Evolutionary conservation across 2,329 filamentous ascomycete species (phyloP).

Genomic region (Malbranchea cinnamomea): DNA sequence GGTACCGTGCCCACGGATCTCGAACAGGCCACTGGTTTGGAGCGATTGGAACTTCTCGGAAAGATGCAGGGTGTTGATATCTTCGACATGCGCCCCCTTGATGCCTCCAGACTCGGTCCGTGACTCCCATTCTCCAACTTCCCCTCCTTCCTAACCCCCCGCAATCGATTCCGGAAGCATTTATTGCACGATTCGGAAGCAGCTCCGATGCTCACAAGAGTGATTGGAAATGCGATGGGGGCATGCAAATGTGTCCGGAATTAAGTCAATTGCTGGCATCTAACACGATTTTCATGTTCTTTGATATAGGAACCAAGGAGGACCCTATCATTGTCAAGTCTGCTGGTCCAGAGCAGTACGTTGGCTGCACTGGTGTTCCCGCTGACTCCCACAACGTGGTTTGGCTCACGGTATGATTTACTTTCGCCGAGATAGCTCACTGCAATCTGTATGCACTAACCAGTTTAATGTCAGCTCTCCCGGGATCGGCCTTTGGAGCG

Average conservation of each 20-base stretch:
- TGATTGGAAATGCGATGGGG: neutral
- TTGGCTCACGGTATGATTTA: slow-evolving; percentile 66
- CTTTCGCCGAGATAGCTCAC: slow-evolving; percentile 1
- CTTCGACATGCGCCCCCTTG: slow-evolving; percentile 96
- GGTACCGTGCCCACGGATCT: slow-evolving; percentile 86
- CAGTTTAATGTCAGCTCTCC: slow-evolving; percentile 53
- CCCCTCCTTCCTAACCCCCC: too few relatives aligned
- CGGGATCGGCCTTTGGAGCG: slow-evolving; percentile 84
- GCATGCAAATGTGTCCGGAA: too few relatives aligned
- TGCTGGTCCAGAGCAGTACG: slow-evolving; percentile 89
- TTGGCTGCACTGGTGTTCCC: slow-evolving; percentile 87
- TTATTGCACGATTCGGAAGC: too few relatives aligned
- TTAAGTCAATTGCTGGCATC: neutral
- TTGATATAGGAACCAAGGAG: slow-evolving; percentile 57
- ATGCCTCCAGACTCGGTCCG: slow-evolving; percentile 73
- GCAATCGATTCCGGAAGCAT: too few relatives aligned
- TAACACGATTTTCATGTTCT: slow-evolving; percentile 3
- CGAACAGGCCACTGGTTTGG: slow-evolving; percentile 91
- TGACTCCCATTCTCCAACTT: slow-evolving; percentile 11
- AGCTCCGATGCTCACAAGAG: neutral
- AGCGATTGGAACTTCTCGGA: slow-evolving; percentile 95
- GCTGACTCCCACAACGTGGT: slow-evolving; percentile 80
- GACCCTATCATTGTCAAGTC: slow-evolving; percentile 84
- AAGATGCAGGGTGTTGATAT: slow-evolving; percentile 98
- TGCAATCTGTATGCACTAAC: slow-evolving; percentile 4